phyloP scores from a whole-genome alignment of 2,329 filamentous ascomycete species.

The Diaporthe eres region DNA sequence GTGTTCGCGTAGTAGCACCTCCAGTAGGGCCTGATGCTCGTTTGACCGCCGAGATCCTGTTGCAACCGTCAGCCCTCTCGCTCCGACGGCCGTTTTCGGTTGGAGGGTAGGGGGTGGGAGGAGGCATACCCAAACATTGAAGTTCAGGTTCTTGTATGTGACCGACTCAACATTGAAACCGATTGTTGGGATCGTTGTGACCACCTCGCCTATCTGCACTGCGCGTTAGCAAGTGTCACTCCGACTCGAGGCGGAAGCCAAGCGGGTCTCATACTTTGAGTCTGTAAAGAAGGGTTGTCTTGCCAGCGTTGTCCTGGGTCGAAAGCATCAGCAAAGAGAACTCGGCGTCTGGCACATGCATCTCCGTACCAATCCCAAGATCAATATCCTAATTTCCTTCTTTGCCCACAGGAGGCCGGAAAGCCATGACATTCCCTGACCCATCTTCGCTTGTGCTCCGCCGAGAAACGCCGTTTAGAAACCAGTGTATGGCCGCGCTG shows the following conservation, averaged over 20 bases:
- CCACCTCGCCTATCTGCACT: slow-evolving; percentile 92
- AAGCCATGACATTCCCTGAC: slow-evolving; percentile 77
- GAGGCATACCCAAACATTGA: slow-evolving; percentile 92
- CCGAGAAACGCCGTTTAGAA: slow-evolving; percentile 25
- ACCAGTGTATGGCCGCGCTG: slow-evolving; percentile 19
- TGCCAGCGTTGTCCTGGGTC: slow-evolving; percentile 92
- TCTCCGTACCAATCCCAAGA: slow-evolving; percentile 83
- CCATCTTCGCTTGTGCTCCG: slow-evolving; percentile 64
- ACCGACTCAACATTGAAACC: slow-evolving; percentile 99
- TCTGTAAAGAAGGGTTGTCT: slow-evolving; percentile 96
- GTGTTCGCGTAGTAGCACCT: slow-evolving; percentile 99
- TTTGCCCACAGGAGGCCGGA: slow-evolving; percentile 86
- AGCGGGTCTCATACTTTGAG: slow-evolving; percentile 77
- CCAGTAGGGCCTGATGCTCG: slow-evolving; percentile 99
- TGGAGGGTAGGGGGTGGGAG: background rate
- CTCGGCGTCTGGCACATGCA: slow-evolving; percentile 35
- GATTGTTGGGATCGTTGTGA: slow-evolving; percentile 98
- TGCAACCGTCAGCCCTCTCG: slow-evolving; percentile 41
- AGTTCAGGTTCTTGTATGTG: slow-evolving; percentile 97
- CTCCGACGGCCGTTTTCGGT: slow-evolving; percentile 19
- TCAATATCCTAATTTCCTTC: slow-evolving; percentile 98
- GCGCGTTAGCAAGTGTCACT: slow-evolving; percentile 37
- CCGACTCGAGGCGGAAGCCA: background rate
- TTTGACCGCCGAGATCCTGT: slow-evolving; percentile 94
- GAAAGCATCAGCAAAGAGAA: slow-evolving; percentile 39